Base-by-base conservation (phyloP, 805 yeast genomes). In the Cyberlindnera suaveolens region DNA sequence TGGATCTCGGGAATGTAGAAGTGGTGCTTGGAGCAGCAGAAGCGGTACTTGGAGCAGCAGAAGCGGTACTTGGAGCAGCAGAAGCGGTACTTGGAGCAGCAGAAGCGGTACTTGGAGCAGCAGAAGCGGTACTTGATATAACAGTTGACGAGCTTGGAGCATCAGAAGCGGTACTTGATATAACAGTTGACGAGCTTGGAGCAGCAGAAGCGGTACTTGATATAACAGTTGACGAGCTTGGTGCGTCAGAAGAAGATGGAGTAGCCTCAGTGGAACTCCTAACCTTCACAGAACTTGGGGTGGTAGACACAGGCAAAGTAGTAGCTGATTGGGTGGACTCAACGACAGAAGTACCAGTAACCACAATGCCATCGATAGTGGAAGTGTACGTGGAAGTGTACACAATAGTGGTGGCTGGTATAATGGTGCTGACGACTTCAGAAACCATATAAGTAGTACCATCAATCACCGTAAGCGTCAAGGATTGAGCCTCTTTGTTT, bases 401-500 rank as follows among this genome's bases (percentile, higher is more conserved):
- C 13, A 52, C 50, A 16, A 31, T 16, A 6, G 59, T 57, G 6
- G 48, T 49, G 20, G 58, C 60, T 17, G 61, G 53, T 36, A 42
- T 44, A 39, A 58, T 50, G 16, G 62, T 58, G 41, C 60, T 54
- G 20, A 46, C 41, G 26, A 51, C 44, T 38, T 48, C 47, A 16
- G 51, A 44, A 27, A 52, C 57, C 18, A 50, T 44, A 41, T 54
- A 55, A n/a, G 62, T 56, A 6, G 54, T 54, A 23, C 61, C 60
- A 34, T 43, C 56, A 36, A 51, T 47, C 13, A 48, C 52, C 17
- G 58, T 51, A 34, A 46, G 41, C 14, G 40, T 38, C 16, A 31
- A 30, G 26, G 36, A 19, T 18, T 33, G 29, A 96, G 96, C 30
- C 96, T 79, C 37, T 13, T 33, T n/a, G 11, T 33, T 78, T 36